These are phyloP conservation scores for Metschnikowia vanudenii DNA, from an alignment of 805 yeast genomes.

Conservation along the genomic window DNA sequence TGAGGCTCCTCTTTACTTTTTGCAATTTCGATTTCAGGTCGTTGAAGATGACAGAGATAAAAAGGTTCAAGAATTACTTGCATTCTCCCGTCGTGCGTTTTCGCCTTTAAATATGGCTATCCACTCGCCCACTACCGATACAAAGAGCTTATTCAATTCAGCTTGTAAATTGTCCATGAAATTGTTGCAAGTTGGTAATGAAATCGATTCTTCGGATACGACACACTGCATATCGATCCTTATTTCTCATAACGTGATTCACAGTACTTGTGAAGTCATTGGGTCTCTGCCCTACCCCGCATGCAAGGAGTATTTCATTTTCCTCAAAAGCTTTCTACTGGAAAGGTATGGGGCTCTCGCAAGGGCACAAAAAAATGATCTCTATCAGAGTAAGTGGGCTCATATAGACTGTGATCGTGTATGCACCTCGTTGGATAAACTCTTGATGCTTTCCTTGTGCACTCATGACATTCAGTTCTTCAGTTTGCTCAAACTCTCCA, in stretches of 20 bases:
- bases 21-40: conserved; percentile 8
- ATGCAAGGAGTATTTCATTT: conserved; percentile 36
- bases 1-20: conserved; percentile 34
- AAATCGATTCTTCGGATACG: conserved; percentile 11
- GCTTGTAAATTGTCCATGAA: conserved; percentile 35
- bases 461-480: conserved; percentile 52
- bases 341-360: conserved; percentile 23
- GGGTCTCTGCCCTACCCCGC: conserved; percentile 35
- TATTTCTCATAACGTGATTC: conserved; percentile 32
- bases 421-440: conserved; percentile 47
- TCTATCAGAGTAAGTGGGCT: conserved; percentile 9
- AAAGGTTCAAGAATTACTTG: conserved; percentile 10
- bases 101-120: conserved; percentile 29
- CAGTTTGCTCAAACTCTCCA: conserved; percentile 41
- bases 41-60: background rate
- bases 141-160: conserved; percentile 29
- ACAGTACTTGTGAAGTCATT: conserved; percentile 34
- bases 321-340: conserved; percentile 34
- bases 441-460: conserved; percentile 50
- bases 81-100: conserved; percentile 27
- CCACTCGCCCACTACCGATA: conserved; percentile 15
- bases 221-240: conserved; percentile 17
- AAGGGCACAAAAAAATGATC: conserved; percentile 15
- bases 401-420: conserved; percentile 25
- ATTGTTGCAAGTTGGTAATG: conserved; percentile 22